Percentiles rank a stretch among this genome's conserved stretches.
These are phyloP conservation scores for Clohesyomyces aquaticus DNA, from an alignment of 495 filamentous ascomycete species.

Conservation along the genomic window DNA sequence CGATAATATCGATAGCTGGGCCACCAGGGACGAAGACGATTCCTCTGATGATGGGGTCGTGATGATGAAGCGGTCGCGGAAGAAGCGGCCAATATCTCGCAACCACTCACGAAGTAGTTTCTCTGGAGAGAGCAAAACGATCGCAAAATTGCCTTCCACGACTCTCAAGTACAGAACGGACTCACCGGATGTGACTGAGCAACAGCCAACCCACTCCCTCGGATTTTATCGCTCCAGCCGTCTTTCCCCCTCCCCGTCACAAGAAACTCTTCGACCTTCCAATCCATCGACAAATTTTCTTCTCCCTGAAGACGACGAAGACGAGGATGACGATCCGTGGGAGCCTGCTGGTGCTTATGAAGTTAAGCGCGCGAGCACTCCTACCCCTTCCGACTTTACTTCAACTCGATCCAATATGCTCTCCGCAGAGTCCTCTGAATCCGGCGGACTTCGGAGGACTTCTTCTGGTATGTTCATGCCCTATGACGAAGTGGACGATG, in stretches of 20 bases:
- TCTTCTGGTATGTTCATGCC: constrained; percentile 87
- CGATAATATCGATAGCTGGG: constrained; percentile 44
- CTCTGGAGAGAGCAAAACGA: constrained; percentile 78
- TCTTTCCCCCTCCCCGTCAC: constrained; percentile 70
- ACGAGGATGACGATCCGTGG: constrained; percentile 67
- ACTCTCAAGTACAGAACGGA: constrained; percentile 88
- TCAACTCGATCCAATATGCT: background rate
- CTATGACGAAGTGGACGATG: constrained; percentile 71
- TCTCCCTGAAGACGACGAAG: constrained; percentile 55
- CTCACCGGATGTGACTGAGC: constrained; percentile 65
- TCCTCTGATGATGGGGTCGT: constrained; percentile 80
- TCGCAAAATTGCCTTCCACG: constrained; percentile 89
- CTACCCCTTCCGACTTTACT: constrained; percentile 1
- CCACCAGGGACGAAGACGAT: constrained; percentile 58
- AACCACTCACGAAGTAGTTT: constrained; percentile 59
- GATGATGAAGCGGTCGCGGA: constrained; percentile 69
- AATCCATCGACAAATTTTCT: constrained; percentile 72
- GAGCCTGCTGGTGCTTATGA: constrained; percentile 48
- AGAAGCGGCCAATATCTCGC: constrained; percentile 49
- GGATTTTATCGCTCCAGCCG: constrained; percentile 46
- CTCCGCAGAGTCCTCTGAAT: constrained; percentile 20
- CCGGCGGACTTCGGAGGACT: constrained; percentile 64
- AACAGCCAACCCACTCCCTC: constrained; percentile 43
- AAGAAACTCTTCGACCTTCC: constrained; percentile 75
- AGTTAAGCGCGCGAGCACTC: constrained; percentile 4